Base-by-base conservation (phyloP, 2,329 filamentous ascomycete species). In the Colletotrichum tanaceti region DNA sequence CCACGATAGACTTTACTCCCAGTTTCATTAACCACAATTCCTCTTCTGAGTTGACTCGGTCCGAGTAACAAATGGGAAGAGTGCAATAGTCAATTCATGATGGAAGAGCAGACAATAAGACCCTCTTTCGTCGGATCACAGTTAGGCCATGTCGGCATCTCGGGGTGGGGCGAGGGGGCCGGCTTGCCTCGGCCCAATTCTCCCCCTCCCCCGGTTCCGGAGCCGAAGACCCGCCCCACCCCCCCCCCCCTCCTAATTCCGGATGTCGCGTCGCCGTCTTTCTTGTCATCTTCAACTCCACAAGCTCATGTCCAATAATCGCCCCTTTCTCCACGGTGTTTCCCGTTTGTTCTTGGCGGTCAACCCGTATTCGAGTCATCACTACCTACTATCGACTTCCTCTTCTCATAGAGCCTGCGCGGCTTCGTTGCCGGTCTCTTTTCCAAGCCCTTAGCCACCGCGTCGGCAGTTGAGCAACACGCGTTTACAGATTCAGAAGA, bases 101-200 rank as follows among this genome's bases (percentile, higher is more conserved):
- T 28, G 0, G 16, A 10, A 20, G 24, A 32, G 28, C 9, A 32
- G 28, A 32, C 6, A 28, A n/a, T 1, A 5, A 2, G 46, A 49
- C 16, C 22, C 22, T 28, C 3, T 50, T 18, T 50, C 47, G 46
- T 39, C n/a, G 52, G n/a, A 39, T 28, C 13, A 2, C 24, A n/a
- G 7, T 10, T 39, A 16, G 38, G 38, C 53, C 5, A 7, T 9
- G 16, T 32, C 32, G 32, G n/a, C 3, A 6, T 24, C 1, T n/a
- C 32, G 16, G 11, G 3, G 11, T 20, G 16, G 11, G 3, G 11
- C 24, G 24, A 20, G 13, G 28, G 28, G 13, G 6, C n/a, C 44
- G 58, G 64, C 46, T 63, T 58, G 55, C 57, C 44, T 69, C 66
- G 55, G 66, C 63, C 43, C 44, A 69, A 58, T 41, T 13, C 61